Conservation (phyloP, 2,329 filamentous ascomycete species). For the Alternaria gaisen region DNA sequence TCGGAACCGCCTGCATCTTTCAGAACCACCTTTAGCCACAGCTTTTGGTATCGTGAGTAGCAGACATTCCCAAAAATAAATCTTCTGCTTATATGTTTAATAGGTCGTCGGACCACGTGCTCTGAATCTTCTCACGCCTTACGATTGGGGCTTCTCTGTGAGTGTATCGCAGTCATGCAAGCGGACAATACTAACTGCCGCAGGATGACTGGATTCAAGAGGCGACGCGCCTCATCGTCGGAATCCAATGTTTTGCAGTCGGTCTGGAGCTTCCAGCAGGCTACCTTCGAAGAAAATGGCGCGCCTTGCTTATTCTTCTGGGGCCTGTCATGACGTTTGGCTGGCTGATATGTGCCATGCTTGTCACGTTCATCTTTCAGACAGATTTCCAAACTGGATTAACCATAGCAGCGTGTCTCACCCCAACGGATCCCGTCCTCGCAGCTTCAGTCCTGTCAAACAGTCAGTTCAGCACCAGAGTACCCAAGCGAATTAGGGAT, state of each 20-base stretch:
- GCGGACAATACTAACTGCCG: conserved; percentile 7
- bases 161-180: neutral
- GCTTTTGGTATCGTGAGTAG: conserved; percentile 52
- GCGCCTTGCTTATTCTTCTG: conserved; percentile 59
- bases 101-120: conserved; percentile 53
- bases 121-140: conserved; percentile 52
- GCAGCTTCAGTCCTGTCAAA: conserved; percentile 64
- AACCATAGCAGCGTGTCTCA: conserved; percentile 63
- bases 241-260: conserved; percentile 54
- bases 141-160: conserved; percentile 50
- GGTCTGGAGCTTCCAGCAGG: conserved; percentile 52
- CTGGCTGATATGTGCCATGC: conserved; percentile 58
- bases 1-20: conserved; percentile 59
- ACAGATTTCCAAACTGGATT: conserved; percentile 58
- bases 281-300: conserved; percentile 63
- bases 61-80: neutral
- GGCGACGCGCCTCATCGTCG: conserved; percentile 57
- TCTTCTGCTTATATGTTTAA: neutral
- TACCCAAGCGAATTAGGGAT: conserved; percentile 62
- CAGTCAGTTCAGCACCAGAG: conserved; percentile 61
- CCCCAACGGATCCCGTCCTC: conserved; percentile 66
- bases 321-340: conserved; percentile 63
- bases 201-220: conserved; percentile 54
- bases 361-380: conserved; percentile 59
- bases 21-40: conserved; percentile 59